phyloP scores from a whole-genome alignment of 1,139 yeast species.

The Pichiaceae sp. region DNA sequence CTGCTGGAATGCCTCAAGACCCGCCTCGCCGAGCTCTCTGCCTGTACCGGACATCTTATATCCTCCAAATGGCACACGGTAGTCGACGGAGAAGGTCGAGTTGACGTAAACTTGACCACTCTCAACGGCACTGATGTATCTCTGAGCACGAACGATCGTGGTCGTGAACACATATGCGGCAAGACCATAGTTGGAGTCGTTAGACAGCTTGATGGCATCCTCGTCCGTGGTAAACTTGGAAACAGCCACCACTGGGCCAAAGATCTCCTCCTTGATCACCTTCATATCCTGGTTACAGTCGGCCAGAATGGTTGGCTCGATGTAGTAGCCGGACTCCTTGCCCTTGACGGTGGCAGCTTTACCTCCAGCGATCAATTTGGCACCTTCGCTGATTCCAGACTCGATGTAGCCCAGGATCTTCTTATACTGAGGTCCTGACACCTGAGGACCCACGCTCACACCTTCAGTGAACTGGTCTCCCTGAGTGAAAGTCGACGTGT shows the following conservation, averaged over 20 bases:
- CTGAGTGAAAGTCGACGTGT: constrained; percentile 45
- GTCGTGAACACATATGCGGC: constrained; percentile 52
- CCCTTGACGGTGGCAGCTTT: constrained; percentile 20
- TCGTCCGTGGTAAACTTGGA: constrained; percentile 46
- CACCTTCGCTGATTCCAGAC: constrained; percentile 49
- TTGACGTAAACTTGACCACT: constrained; percentile 56
- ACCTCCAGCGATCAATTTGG: constrained; percentile 45
- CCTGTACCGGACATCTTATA: constrained; percentile 49
- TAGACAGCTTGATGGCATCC: constrained; percentile 42
- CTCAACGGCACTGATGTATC: constrained; percentile 20
- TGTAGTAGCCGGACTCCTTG: constrained; percentile 33
- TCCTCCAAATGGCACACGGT: constrained; percentile 50
- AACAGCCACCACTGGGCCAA: constrained; percentile 51
- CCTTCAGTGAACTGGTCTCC: constrained; percentile 48
- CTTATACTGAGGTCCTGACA: constrained; percentile 54
- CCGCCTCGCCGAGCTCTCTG: constrained; percentile 55
- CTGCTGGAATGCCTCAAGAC: constrained; percentile 46
- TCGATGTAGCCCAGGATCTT: constrained; percentile 41
- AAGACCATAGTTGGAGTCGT: constrained; percentile 46
- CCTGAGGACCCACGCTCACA: constrained; percentile 72
- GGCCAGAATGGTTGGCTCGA: constrained; percentile 48
- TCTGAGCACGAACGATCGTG: constrained; percentile 34
- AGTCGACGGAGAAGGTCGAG: constrained; percentile 48
- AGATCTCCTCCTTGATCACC: constrained; percentile 50
- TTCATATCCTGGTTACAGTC: constrained; percentile 45